A percentile compares a stretch with the other conserved stretches of the same genome.
Conservation (phyloP, 495 filamentous ascomycete species). For the Aspergillus kassunensis region DNA sequence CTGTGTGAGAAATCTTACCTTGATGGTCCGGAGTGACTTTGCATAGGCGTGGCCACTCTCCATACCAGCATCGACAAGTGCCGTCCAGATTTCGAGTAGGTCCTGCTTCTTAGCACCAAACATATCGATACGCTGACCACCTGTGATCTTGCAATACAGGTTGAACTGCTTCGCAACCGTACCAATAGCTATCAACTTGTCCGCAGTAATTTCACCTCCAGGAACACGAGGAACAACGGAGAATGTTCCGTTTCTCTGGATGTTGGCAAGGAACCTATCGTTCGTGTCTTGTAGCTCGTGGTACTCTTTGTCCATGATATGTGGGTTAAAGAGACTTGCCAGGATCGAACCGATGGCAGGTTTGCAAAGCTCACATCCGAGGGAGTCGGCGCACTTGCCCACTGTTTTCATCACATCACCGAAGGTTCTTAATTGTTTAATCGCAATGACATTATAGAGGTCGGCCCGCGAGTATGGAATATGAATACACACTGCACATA, state of each 20-base stretch:
- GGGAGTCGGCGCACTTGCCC: constrained; percentile 66
- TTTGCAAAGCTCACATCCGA: constrained; percentile 93
- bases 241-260: constrained; percentile 92
- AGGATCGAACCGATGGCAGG: constrained; percentile 83
- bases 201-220: constrained; percentile 87
- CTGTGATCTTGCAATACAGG: constrained; percentile 93
- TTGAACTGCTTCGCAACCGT: constrained; percentile 84
- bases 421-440: constrained; percentile 75
- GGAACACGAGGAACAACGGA: constrained; percentile 83
- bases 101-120: constrained; percentile 93
- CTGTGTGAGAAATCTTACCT: constrained; percentile 36
- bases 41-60: constrained; percentile 95
- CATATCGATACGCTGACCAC: constrained; percentile 93
- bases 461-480: constrained; percentile 85
- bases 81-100: constrained; percentile 82
- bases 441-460: constrained; percentile 83
- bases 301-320: constrained; percentile 70
- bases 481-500: constrained; percentile 64
- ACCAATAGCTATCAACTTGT: constrained; percentile 85
- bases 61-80: constrained; percentile 84
- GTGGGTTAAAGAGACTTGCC: constrained; percentile 77
- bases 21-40: constrained; percentile 87
- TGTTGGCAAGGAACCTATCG: constrained; percentile 89
- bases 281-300: constrained; percentile 93
- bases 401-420: constrained; percentile 77